phyloP scores from a whole-genome alignment of 202 grass and related monocot species.

The Setaria italica region DNA sequence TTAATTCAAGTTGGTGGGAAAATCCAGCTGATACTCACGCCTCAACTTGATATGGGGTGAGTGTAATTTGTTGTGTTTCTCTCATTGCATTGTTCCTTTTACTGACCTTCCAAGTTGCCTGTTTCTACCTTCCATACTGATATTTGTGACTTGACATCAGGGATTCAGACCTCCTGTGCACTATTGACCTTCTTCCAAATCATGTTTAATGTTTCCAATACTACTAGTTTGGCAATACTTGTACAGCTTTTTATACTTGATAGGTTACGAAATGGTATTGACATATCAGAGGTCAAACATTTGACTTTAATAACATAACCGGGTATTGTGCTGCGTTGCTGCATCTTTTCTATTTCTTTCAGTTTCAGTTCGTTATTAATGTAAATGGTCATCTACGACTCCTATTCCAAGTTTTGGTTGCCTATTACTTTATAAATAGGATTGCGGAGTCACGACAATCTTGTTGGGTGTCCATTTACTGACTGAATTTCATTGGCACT shows the following conservation, averaged over 20 bases:
- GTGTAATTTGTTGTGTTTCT: neutral
- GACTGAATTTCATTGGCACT: neutral
- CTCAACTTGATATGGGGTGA: neutral
- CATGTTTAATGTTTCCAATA: conserved; percentile 31
- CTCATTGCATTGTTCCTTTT: neutral
- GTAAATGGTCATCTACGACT: neutral
- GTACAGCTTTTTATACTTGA: neutral
- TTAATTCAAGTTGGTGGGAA: neutral
- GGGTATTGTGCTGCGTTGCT: neutral
- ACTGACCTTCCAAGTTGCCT: neutral
- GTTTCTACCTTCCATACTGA: neutral
- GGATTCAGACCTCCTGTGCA: neutral
- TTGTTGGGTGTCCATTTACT: conserved; percentile 1
- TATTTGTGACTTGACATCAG: neutral
- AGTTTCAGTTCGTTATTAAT: neutral
- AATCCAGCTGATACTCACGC: neutral
- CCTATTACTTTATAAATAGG: neutral
- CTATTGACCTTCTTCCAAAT: neutral
- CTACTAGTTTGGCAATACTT: neutral
- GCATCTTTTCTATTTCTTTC: neutral
- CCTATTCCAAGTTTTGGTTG: neutral
- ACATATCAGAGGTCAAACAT: neutral
- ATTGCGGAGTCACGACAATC: neutral
- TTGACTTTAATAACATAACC: neutral
- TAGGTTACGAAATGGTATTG: neutral